Evolutionary conservation across 1,284 basidiomycete species (phyloP), one percentile per base, ranked within the genome.

Genomic region (Phenoliferia sp.): DNA sequence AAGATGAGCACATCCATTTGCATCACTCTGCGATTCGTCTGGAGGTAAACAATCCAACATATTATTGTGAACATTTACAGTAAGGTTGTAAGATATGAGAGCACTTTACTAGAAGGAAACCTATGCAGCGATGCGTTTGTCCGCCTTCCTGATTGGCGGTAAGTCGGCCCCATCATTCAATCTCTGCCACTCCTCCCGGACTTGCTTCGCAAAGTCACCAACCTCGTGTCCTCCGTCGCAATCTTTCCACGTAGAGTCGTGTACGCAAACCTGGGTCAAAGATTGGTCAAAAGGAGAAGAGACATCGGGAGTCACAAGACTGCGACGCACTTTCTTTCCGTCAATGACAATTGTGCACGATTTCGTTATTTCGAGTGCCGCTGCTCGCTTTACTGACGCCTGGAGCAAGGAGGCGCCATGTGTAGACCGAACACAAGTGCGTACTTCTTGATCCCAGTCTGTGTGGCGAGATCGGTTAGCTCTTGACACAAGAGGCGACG

Each of bases 331-430:
- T 29, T 48, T 28, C 56, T 66, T 33, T 1, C 64, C 64, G 36
- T 69, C 66, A n/a, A 76, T 64, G 17, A 75, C 26, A 26, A 76
- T 52, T 22, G 75, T 70, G 35, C 74, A 75, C 22, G 71, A 73
- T 65, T 74, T 76, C 22, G 50, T 48, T 15, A 75, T 62, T 0
- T 48, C 61, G 10, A 73, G 56, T 31, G 56, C 28, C 12, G 56
- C 22, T n/a, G 68, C 62, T 15, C 52, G 36, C 36, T 54, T 15
- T 7, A 75, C 63, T 28, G 68, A 71, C 3, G 59, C 16, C 7
- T 58, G 56, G 26, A 75, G 62, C 1, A 76, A 52, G 15, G 56
- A 3, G 0, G 29, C 52, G 12, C 76, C 76, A 28, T 72, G 36
- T 26, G 36, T 19, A 9, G 62, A 62, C 12, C 66, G 55, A 35